Conservation (phyloP, 2,329 filamentous ascomycete genomes). For the Xylaria sp. region DNA sequence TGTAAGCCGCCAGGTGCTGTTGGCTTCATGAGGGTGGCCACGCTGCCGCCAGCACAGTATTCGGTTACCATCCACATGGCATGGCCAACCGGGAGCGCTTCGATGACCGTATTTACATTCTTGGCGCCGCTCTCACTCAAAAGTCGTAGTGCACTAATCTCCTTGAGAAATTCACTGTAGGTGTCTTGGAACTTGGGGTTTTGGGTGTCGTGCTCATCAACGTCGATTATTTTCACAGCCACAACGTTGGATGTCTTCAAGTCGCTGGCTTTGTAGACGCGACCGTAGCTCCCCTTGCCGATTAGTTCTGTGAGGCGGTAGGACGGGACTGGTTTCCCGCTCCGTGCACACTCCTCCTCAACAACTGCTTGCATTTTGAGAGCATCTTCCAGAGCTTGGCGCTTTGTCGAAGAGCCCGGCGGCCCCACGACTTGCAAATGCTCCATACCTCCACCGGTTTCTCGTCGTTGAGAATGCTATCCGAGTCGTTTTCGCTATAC, state of each 20-base stretch:
- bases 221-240: constrained; percentile 78
- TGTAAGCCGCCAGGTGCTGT: constrained; percentile 59
- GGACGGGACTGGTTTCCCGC: constrained; percentile 55
- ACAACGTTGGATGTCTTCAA: constrained; percentile 50
- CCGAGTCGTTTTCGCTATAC: constrained; percentile 1
- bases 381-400: constrained; percentile 63
- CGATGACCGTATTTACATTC: constrained; percentile 78
- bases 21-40: constrained; percentile 67
- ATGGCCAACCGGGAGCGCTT: constrained; percentile 70
- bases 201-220: constrained; percentile 67
- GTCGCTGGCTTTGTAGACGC: constrained; percentile 62
- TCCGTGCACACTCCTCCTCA: constrained; percentile 54
- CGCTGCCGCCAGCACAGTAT: constrained; percentile 79
- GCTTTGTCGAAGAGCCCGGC: constrained; percentile 27
- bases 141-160: constrained; percentile 64
- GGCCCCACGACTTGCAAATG: constrained; percentile 26
- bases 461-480: constrained; percentile 4
- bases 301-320: constrained; percentile 69
- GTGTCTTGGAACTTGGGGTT: constrained; percentile 61
- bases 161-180: constrained; percentile 64
- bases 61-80: constrained; percentile 86
- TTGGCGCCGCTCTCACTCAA: constrained; percentile 68
- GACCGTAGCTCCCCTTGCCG: constrained; percentile 68
- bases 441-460: constrained; percentile 23
- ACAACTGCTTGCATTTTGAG: constrained; percentile 63